phyloP scores from a whole-genome alignment of 2,329 filamentous ascomycete genomes.

The Aureobasidium melanogenum region DNA sequence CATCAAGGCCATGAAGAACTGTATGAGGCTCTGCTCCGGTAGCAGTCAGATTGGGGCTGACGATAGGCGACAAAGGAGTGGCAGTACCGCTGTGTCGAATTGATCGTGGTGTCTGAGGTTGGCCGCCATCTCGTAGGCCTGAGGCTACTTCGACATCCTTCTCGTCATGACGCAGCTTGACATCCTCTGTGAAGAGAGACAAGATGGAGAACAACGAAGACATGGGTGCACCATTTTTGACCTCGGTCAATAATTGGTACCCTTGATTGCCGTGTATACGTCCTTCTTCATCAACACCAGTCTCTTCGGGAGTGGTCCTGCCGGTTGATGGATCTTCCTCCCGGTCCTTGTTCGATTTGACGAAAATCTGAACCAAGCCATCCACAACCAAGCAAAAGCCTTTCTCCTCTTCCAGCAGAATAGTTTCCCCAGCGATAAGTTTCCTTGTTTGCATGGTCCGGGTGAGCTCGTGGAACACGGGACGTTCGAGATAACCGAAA shows the following conservation, averaged over 20 bases:
- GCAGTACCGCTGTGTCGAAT: conserved; percentile 13
- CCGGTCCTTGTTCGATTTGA: conserved; percentile 67
- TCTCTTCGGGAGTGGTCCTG: conserved; percentile 30
- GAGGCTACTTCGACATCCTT: conserved; percentile 39
- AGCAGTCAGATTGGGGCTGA: conserved; percentile 25
- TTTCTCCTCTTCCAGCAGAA: conserved; percentile 93
- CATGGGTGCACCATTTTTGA: conserved; percentile 97
- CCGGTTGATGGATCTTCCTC: conserved; percentile 32
- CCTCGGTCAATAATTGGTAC: conserved; percentile 92
- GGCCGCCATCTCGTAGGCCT: conserved; percentile 27
- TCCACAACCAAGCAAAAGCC: conserved; percentile 97
- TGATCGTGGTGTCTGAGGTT: not conserved
- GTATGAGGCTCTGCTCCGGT: conserved; percentile 17
- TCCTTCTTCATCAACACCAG: conserved; percentile 51
- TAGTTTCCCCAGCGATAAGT: conserved; percentile 88
- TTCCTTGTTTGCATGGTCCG: conserved; percentile 97
- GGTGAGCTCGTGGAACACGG: conserved; percentile 95
- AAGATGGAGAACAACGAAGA: conserved; percentile 96
- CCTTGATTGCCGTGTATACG: conserved; percentile 61
- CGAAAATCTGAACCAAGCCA: conserved; percentile 92
- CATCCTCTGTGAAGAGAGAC: conserved; percentile 91
- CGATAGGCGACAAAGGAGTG: conserved; percentile 31
- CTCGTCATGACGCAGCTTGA: conserved; percentile 63
- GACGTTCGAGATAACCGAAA: conserved; percentile 91
- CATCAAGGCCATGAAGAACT: not conserved